A percentile compares a stretch with the other conserved stretches of the same genome.
Conservation (phyloP, 2,329 filamentous ascomycete species). For the Teratosphaeria pseudoeucalypti region DNA sequence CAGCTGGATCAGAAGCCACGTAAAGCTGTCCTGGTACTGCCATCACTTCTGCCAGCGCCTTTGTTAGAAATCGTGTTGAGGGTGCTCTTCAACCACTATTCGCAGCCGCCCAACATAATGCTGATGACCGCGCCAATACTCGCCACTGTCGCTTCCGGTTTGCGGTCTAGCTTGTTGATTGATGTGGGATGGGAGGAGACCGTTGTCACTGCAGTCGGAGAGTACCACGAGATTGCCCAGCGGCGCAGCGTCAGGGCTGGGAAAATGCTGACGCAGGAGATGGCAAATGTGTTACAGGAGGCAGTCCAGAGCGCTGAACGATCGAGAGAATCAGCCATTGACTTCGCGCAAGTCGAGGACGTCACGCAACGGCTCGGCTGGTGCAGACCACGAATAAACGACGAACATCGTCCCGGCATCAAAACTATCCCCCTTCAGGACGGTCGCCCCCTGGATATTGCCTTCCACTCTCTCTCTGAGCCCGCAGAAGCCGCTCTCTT, state of each 20-base stretch:
- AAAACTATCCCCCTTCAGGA: slow-evolving; percentile 28
- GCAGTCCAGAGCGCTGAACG: slow-evolving; percentile 20
- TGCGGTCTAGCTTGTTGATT: slow-evolving; percentile 75
- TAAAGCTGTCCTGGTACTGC: slow-evolving; percentile 63
- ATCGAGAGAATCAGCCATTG: slow-evolving; percentile 34
- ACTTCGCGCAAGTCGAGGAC: slow-evolving; percentile 73
- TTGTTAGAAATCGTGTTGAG: slow-evolving; percentile 66
- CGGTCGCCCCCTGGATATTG: slow-evolving; percentile 31
- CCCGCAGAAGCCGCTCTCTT: slow-evolving; percentile 71
- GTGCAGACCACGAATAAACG: slow-evolving; percentile 41
- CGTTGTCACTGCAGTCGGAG: slow-evolving; percentile 73
- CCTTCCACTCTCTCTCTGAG: slow-evolving; percentile 60
- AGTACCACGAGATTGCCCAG: slow-evolving; percentile 71
- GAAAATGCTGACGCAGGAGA: slow-evolving; percentile 58
- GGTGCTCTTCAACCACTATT: slow-evolving; percentile 69
- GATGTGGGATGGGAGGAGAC: slow-evolving; percentile 93
- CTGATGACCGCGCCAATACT: slow-evolving; percentile 70
- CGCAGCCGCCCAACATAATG: slow-evolving; percentile 70
- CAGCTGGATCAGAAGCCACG: slow-evolving; percentile 59
- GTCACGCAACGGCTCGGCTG: slow-evolving; percentile 65
- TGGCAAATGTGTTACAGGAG: slow-evolving; percentile 51
- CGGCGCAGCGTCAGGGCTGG: slow-evolving; percentile 64
- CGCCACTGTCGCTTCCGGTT: slow-evolving; percentile 64
- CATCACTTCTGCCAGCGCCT: slow-evolving; percentile 66
- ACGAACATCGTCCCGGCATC: slow-evolving; percentile 15